Base-by-base conservation (phyloP, 495 filamentous ascomycete genomes). In the Tuber brumale region DNA sequence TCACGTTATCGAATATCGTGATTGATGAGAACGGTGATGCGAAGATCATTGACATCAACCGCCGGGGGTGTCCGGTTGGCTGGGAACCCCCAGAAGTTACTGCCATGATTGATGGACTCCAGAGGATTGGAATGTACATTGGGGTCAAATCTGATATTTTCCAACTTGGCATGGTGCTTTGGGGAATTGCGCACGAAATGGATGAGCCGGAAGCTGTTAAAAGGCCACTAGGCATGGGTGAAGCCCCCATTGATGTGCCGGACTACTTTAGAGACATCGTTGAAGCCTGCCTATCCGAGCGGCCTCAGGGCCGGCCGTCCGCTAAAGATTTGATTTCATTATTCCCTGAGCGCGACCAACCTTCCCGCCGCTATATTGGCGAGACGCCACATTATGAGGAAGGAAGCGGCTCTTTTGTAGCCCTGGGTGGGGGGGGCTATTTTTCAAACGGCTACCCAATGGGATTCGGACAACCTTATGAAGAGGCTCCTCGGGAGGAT, bases 21-120 rank as follows among this genome's bases (percentile, higher is more conserved):
- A 92, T 99, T 80, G 93, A 98, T 81, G 87, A 87, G 3, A 83
- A 92, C 48, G 90, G 94, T 84, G 88, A 97, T 81, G 96, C 95
- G 21, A 92, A 95, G 77, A 98, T 99, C 77, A 99, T 99, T 84
- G 95, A 99, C 85, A 98, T 99, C 87, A 99, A 99, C 84, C 89
- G 95, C 43, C 87, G 95, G 78, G 95, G 95, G 21, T 99, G 95
- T 79, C 95, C 95, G 0, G 93, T 98, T 2, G 95, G 95, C 46
- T 99, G 95, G 95, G 95, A 99, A 81, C 95, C 96, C 5, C 96
- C 96, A 1, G 95, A 99, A 84, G 92, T 97, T 66, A 90, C 90
- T 14, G 88, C 89, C 0, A 89, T 97, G 80, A 96, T 99, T 76
- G 90, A 94, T 72, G 94, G 91, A 85, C 93, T 93, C 74, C 95